Base-by-base conservation (phyloP, 1,139 yeast genomes). In the Yamadazyma atlantica region DNA sequence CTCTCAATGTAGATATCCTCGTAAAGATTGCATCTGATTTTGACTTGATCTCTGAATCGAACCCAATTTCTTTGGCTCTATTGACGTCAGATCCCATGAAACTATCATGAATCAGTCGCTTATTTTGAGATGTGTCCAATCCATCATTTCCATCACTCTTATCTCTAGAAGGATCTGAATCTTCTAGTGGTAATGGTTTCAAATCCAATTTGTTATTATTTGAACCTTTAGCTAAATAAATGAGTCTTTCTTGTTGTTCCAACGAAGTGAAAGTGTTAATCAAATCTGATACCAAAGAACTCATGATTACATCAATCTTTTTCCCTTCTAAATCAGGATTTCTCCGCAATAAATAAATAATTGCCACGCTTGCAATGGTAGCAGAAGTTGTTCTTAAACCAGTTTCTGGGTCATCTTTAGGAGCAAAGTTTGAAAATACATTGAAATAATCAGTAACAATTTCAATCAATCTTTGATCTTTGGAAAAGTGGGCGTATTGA, bases 331-430 rank as follows among this genome's bases (percentile, higher is more conserved):
- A 38, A 16, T 21, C 31, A 4, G 45, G 37, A 19, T 45, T 39
- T 16, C 41, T 40, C 24, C 37, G 41, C 21, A 41, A 33, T 30
- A 49, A 40, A 29, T 46, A 49, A 11, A 44, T 38, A 7, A 46
- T 41, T 3, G 47, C 42, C 1, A 39, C 43, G 29, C 46, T 42
- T 4, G 51, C 33, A 17, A 49, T 42, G n/a, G 46, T 33, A 1
- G 45, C 41, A 3, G 75, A 63, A 0, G 76, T 63, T 0, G 78
- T 70, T 2, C 67, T 47, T 31, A 73, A 54, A 8, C 66, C 68
- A 3, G 67, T 60, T 33, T 58, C 54, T 4, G 71, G 62, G 33
- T 62, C 71, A 38, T 61, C 71, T 35, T 57, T 58, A 19, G 50
- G 58, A 3, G 64, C 60, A 37, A 60, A 55, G 21, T 57, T 66